Evolutionary conservation across 108 stramenopile species (phyloP).

Genomic region (Pelagomonas calceolata): DNA sequence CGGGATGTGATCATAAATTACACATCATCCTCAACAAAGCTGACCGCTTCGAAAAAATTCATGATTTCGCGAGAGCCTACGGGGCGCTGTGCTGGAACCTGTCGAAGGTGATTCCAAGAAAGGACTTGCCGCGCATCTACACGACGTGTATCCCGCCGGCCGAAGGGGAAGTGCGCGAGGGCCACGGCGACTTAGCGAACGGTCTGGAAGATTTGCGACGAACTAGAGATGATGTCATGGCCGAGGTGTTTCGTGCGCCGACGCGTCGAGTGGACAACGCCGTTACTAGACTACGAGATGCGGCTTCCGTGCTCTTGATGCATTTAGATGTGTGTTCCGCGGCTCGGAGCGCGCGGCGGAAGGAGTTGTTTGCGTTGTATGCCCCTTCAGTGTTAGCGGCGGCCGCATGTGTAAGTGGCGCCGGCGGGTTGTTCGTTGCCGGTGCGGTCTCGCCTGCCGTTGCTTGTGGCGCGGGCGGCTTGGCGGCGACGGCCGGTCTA

Average conservation of each 20-base stretch:
- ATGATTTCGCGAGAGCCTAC: constrained; percentile 98
- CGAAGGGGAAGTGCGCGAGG: constrained; percentile 21
- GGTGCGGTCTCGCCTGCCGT: not conserved
- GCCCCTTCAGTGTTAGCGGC: not conserved
- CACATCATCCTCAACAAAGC: constrained; percentile 97
- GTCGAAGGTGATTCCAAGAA: constrained; percentile 78
- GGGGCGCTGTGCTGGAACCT: constrained; percentile 98
- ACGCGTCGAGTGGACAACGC: constrained; percentile 93
- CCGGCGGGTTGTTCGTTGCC: constrained; percentile 1
- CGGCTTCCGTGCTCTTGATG: constrained; percentile 65
- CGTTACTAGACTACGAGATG: constrained; percentile 85
- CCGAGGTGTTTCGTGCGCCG: constrained; percentile 87
- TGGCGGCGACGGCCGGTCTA: constrained; percentile 1
- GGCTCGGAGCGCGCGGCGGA: constrained; percentile 10
- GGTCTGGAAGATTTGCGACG: constrained; percentile 61
- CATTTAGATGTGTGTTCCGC: constrained; percentile 60
- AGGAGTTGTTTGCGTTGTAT: not conserved
- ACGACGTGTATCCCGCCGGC: constrained; percentile 97
- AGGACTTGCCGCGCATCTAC: constrained; percentile 94
- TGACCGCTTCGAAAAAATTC: constrained; percentile 70
- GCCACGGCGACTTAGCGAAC: constrained; percentile 8
- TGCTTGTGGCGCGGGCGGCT: not conserved
- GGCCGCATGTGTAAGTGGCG: not conserved
- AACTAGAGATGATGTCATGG: constrained; percentile 77
- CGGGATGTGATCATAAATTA: constrained; percentile 97